Conservation (phyloP, 371 early-diverging fungal species). For the Mucor racemosus region DNA sequence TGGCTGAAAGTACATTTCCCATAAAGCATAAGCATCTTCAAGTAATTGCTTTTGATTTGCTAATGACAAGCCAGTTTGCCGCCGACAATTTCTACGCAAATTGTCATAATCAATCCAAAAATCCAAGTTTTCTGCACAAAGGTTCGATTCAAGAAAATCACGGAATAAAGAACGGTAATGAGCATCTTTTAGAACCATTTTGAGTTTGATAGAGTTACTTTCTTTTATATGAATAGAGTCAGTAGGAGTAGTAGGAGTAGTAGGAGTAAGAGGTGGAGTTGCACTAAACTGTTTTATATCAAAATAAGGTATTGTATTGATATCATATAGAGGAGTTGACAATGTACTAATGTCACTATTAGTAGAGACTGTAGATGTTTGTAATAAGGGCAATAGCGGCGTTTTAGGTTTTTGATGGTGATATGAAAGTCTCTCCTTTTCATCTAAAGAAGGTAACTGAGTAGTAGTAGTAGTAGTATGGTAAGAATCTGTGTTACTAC, state of each 20-base stretch:
- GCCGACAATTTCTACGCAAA: constrained; percentile 19
- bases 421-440: not conserved
- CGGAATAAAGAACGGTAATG: constrained; percentile 56
- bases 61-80: not conserved
- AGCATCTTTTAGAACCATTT: constrained; percentile 48
- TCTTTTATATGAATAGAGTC: constrained; percentile 38
- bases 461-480: not conserved
- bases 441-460: not conserved
- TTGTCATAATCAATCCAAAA: constrained; percentile 56
- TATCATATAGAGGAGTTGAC: not conserved
- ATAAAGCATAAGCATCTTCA: constrained; percentile 52
- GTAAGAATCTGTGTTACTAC: not conserved
- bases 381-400: not conserved
- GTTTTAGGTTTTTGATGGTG: not conserved
- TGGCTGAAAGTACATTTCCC: constrained; percentile 50
- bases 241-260: not conserved
- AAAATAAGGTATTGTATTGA: constrained; percentile 1
- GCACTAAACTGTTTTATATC: not conserved
- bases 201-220: constrained; percentile 54
- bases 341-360: not conserved
- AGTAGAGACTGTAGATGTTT: not conserved
- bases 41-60: constrained; percentile 31
- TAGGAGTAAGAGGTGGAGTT: constrained; percentile 3
- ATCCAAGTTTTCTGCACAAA: constrained; percentile 62
- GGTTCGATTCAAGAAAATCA: constrained; percentile 52